Evolutionary conservation across 2,329 filamentous ascomycete genomes (phyloP), one percentile per base, ranked within the genome.

Genomic region (Dothiorella sarmentorum): DNA sequence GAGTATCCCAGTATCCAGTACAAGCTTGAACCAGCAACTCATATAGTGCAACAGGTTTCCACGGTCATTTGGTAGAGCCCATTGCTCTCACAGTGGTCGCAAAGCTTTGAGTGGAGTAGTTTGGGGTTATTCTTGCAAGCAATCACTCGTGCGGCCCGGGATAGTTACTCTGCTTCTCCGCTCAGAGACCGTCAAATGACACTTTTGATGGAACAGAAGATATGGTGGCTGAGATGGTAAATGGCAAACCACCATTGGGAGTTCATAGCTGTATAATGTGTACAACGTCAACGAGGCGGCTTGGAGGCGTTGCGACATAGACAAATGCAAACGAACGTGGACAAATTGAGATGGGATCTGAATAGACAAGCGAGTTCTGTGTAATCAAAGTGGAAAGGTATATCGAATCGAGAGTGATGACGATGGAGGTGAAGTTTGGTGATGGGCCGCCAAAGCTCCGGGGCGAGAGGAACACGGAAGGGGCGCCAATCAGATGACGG

Each of bases 401-500:
- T 45, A 3, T 24, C 13, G 29, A 18, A n/a, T 15, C 15, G 18
- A 44, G 27, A 15, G 27, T 22, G 38, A 9, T 15, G 13, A 17
- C 27, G 22, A 20, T 22, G 3, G 31, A 42, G 31, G 24, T 58
- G 55, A 49, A 24, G 55, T 58, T n/a, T 33, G 44, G 13, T 40
- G 55, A 58, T 49, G 22, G 43, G 43, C 22, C 18, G 56, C 56
- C 56, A 58, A 58, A 45, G 5, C 56, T 18, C 33, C 56, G 26
- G n/a, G n/a, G n/a, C 37, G 45, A 45, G 26, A 22, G 56, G 15
- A 43, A 26, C 27, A 37, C 56, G 56, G 38, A 24, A 29, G 38
- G 6, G 9, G 18, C 38, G 44, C 56, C 56, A 58, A 58, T 58
- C 56, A 58, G 55, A 11, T 17, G 11, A 20, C 56, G 56, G 44